These are phyloP conservation scores for Alternaria hordeiaustralica DNA, from an alignment of 2,329 filamentous ascomycete species.

Conservation along the genomic window DNA sequence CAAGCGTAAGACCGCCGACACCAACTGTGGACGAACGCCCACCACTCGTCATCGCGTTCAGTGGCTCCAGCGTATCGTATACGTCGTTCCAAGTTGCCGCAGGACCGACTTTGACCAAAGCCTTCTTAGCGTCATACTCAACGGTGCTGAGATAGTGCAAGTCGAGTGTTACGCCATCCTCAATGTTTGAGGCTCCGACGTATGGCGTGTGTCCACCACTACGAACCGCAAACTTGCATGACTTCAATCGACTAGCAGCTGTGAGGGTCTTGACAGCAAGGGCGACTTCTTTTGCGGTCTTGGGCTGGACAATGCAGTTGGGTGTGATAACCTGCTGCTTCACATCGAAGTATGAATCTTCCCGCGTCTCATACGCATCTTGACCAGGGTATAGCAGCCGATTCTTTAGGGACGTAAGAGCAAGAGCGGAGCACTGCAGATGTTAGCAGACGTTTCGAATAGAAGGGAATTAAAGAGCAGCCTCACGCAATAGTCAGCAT, in stretches of 20 bases:
- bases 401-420: conserved; percentile 8
- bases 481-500: conserved; percentile 12
- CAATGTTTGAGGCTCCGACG: conserved; percentile 35
- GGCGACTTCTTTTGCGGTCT: conserved; percentile 22
- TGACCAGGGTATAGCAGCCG: conserved; percentile 23
- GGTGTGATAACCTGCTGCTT: conserved; percentile 30
- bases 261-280: conserved; percentile 23
- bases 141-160: conserved; percentile 27
- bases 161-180: conserved; percentile 38
- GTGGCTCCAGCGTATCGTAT: conserved; percentile 30
- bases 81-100: conserved; percentile 37
- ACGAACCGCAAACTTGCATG: conserved; percentile 31
- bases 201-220: conserved; percentile 35
- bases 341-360: conserved; percentile 28
- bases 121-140: conserved; percentile 21
- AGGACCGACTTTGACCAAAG: conserved; percentile 27
- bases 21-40: conserved; percentile 34
- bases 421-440: conserved; percentile 15
- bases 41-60: conserved; percentile 29
- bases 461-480: neutral
- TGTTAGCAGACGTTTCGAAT: neutral
- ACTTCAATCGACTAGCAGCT: neutral
- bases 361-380: conserved; percentile 17
- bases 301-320: conserved; percentile 34
- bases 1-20: conserved; percentile 34